These are phyloP conservation scores for Aspergillus ochraceoroseus DNA, from an alignment of 2,329 filamentous ascomycete genomes.

Conservation along the genomic window DNA sequence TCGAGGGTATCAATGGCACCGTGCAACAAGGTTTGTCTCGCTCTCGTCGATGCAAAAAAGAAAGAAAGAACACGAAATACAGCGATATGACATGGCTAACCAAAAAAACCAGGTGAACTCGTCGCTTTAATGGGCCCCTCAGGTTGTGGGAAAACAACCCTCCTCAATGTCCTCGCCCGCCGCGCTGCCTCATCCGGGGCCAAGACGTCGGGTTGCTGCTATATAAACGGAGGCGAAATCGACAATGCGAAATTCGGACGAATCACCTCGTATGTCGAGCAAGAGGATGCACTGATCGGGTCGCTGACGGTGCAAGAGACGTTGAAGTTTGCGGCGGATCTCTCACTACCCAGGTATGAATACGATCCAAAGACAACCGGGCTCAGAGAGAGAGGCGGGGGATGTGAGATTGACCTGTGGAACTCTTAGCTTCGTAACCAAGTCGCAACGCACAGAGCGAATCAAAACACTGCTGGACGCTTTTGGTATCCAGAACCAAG, in stretches of 20 bases:
- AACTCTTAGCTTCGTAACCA: conserved; percentile 49
- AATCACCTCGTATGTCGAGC: conserved; percentile 75
- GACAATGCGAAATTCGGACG: conserved; percentile 56
- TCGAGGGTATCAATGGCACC: conserved; percentile 59
- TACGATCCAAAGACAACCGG: too few relatives aligned
- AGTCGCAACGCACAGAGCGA: conserved; percentile 56
- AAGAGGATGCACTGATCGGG: conserved; percentile 79
- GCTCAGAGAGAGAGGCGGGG: too few relatives aligned
- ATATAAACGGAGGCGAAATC: conserved; percentile 59
- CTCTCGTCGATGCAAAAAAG: background rate
- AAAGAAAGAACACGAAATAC: background rate
- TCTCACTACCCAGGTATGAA: conserved; percentile 54
- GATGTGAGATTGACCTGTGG: too few relatives aligned
- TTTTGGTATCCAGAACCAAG: conserved; percentile 68
- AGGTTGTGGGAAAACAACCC: conserved; percentile 72
- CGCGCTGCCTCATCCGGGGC: conserved; percentile 53
- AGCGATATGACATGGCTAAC: background rate
- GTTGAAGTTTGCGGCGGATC: conserved; percentile 67
- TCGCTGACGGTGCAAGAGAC: conserved; percentile 77
- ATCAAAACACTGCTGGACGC: conserved; percentile 63
- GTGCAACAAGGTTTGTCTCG: conserved; percentile 54
- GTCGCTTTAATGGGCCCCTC: conserved; percentile 77
- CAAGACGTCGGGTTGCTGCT: conserved; percentile 50
- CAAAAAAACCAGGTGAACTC: conserved; percentile 58
- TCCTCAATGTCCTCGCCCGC: conserved; percentile 73